A percentile compares a stretch with the other conserved stretches of the same genome.
These are phyloP conservation scores for Paramyrothecium roridum DNA, from an alignment of 2,329 filamentous ascomycete genomes.

Conservation along the genomic window DNA sequence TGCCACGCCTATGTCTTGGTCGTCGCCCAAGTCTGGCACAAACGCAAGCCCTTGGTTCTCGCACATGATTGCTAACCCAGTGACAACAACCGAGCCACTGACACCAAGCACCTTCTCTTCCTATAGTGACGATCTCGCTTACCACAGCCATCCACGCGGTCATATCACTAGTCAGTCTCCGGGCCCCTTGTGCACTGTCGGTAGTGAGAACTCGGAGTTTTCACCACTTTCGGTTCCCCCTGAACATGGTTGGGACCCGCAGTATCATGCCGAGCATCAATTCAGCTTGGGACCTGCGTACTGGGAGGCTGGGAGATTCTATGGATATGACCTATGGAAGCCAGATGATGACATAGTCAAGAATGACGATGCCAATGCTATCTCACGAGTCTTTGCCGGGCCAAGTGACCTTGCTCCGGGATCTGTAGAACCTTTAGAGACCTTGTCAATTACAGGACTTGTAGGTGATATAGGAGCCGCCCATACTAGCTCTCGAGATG, in stretches of 20 bases:
- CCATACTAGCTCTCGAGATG: not conserved
- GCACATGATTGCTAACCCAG: not conserved
- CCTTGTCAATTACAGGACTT: not conserved
- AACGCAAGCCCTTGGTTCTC: not conserved
- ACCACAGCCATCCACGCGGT: not conserved
- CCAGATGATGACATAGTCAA: conserved; percentile 66
- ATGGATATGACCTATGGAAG: conserved; percentile 69
- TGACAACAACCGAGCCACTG: not conserved
- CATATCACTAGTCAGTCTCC: conserved; percentile 3
- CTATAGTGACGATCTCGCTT: conserved; percentile 3
- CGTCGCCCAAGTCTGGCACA: not conserved
- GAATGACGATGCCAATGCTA: conserved; percentile 69
- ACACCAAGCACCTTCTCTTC: conserved; percentile 1
- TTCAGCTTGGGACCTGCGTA: not conserved
- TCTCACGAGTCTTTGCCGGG: conserved; percentile 39
- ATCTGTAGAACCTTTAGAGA: conserved; percentile 21
- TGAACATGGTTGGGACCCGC: not conserved
- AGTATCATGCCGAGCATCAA: not conserved
- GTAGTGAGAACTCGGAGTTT: conserved; percentile 2
- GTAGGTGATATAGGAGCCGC: not conserved
- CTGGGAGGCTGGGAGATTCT: conserved; percentile 43
- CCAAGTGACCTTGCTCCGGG: not conserved
- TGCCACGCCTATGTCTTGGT: not conserved
- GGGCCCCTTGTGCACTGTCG: conserved; percentile 3
- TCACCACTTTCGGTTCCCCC: not conserved